These are phyloP conservation scores for Sugiyamaella xylanicola DNA, from an alignment of 1,139 yeast species.

Conservation along the genomic window DNA sequence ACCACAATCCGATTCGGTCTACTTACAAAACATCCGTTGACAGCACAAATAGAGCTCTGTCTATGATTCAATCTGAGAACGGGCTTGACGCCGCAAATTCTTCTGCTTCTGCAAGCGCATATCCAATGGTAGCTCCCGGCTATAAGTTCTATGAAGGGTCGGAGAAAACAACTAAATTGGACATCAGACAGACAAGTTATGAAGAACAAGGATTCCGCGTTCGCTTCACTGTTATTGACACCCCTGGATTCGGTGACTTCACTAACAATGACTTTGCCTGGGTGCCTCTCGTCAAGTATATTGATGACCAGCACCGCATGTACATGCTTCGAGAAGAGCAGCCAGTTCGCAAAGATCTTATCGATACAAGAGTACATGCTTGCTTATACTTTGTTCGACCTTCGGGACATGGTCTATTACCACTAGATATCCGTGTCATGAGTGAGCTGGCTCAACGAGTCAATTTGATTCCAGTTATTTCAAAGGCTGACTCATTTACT, in stretches of 20 bases:
- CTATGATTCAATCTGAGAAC: neutral
- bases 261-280: conserved; percentile 61
- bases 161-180: conserved; percentile 46
- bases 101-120: conserved; percentile 25
- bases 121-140: neutral
- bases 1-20: conserved; percentile 35
- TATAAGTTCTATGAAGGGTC: conserved; percentile 18
- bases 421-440: conserved; percentile 70
- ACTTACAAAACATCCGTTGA: neutral
- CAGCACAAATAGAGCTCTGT: neutral
- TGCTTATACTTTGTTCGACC: conserved; percentile 74
- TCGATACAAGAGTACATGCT: conserved; percentile 70
- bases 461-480: conserved; percentile 73
- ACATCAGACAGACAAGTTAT: conserved; percentile 48
- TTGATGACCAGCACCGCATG: conserved; percentile 61
- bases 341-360: conserved; percentile 55
- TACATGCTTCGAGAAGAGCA: conserved; percentile 71
- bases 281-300: conserved; percentile 58
- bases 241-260: conserved; percentile 81
- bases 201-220: conserved; percentile 57
- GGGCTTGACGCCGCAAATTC: neutral
- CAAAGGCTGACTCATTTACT: conserved; percentile 73
- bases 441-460: conserved; percentile 63
- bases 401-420: conserved; percentile 53
- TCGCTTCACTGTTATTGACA: conserved; percentile 59